A percentile compares a stretch with the other conserved stretches of the same genome.
Conservation (phyloP, 352 stramenopile genomes). For the Lagenidium giganteum region DNA sequence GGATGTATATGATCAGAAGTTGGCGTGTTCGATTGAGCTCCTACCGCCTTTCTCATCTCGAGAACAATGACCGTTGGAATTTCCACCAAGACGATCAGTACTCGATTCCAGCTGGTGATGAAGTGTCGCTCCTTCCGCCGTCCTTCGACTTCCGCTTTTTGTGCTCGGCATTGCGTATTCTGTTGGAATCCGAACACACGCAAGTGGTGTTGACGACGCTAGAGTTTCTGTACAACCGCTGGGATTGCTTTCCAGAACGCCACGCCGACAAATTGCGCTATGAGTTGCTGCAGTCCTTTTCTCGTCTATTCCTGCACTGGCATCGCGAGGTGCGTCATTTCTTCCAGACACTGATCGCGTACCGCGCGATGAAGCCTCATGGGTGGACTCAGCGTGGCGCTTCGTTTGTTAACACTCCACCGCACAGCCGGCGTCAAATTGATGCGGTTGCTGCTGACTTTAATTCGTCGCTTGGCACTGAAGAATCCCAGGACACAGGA, state of each 20-base stretch:
- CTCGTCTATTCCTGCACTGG: slow-evolving; percentile 83
- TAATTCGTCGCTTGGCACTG: slow-evolving; percentile 72
- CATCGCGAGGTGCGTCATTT: slow-evolving; percentile 85
- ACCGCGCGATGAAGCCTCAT: slow-evolving; percentile 80
- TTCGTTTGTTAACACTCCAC: slow-evolving; percentile 84
- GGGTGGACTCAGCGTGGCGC: slow-evolving; percentile 82
- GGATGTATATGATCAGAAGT: slow-evolving; percentile 91
- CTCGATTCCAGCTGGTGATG: slow-evolving; percentile 81
- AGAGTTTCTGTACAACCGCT: slow-evolving; percentile 88
- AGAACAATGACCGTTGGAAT: slow-evolving; percentile 89
- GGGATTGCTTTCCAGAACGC: slow-evolving; percentile 85
- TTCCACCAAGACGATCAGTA: slow-evolving; percentile 89
- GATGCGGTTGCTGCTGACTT: slow-evolving; percentile 85
- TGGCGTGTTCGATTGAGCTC: slow-evolving; percentile 83
- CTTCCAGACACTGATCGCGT: slow-evolving; percentile 83
- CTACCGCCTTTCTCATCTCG: slow-evolving; percentile 81
- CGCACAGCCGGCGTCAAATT: slow-evolving; percentile 81
- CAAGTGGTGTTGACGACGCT: slow-evolving; percentile 84
- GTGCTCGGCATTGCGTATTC: slow-evolving; percentile 71
- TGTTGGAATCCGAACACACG: slow-evolving; percentile 80
- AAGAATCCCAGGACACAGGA: slow-evolving; percentile 40
- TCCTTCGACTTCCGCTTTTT: slow-evolving; percentile 88
- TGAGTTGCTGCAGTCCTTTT: slow-evolving; percentile 74
- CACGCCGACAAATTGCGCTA: slow-evolving; percentile 84
- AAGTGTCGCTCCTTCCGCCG: slow-evolving; percentile 78